Conservation (phyloP, 345 rosid species). For the Boechera retrofracta region DNA sequence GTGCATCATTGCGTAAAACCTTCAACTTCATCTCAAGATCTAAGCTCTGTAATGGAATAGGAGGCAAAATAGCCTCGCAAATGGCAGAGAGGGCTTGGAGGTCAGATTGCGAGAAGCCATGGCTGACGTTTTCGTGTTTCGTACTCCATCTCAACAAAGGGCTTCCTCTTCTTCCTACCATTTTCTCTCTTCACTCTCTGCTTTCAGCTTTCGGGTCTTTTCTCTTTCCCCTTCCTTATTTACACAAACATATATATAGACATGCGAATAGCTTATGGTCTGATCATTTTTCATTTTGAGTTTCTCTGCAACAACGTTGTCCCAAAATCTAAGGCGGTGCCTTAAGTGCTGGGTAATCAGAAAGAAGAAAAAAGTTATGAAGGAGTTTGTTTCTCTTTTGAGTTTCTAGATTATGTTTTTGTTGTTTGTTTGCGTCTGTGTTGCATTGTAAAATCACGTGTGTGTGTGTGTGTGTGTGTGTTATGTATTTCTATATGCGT, state of each 20-base stretch:
- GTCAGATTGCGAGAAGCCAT: constrained; percentile 70
- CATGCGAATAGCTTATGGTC: not conserved
- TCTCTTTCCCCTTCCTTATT: not conserved
- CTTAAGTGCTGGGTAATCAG: constrained; percentile 28
- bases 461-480: not conserved
- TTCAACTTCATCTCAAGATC: constrained; percentile 37
- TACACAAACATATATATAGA: not conserved
- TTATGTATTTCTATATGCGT: not conserved
- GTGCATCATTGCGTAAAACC: constrained; percentile 48
- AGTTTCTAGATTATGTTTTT: constrained; percentile 14
- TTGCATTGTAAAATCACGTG: not conserved
- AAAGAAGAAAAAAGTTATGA: not conserved
- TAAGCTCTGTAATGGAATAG: constrained; percentile 49
- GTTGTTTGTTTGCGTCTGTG: not conserved
- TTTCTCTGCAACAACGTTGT: constrained; percentile 14
- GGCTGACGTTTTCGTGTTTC: constrained; percentile 45
- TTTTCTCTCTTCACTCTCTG: constrained; percentile 15
- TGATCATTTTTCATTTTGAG: not conserved
- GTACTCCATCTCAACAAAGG: constrained; percentile 60
- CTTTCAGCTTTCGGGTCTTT: not conserved
- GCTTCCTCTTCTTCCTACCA: constrained; percentile 44
- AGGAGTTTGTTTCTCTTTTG: not conserved
- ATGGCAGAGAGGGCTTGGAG: constrained; percentile 68
- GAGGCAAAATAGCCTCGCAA: constrained; percentile 72
- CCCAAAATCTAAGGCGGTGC: constrained; percentile 31